A percentile compares a stretch with the other conserved stretches of the same genome.
Conservation (phyloP, 2,329 filamentous ascomycete species). For the Ophidiomyces ophidiicola region DNA sequence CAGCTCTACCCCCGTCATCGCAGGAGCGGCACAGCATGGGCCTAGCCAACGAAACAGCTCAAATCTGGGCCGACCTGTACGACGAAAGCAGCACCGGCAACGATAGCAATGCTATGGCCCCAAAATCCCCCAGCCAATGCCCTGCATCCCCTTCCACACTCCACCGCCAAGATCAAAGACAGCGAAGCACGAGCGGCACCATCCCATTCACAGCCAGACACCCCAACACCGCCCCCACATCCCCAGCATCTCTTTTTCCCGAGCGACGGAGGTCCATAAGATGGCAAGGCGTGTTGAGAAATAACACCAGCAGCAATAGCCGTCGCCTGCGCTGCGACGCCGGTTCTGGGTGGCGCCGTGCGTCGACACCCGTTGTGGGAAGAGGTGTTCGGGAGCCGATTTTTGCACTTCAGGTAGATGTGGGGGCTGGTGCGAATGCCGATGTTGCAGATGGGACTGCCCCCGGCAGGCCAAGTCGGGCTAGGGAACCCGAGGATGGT, state of each 20-base stretch:
- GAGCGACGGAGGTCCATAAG: constrained; percentile 1
- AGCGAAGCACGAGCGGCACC: constrained; percentile 11
- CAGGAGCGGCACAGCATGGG: constrained; percentile 38
- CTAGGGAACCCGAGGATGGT: too few species aligned
- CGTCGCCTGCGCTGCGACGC: not conserved
- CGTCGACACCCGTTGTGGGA: constrained; percentile 8
- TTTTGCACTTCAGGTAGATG: constrained; percentile 1
- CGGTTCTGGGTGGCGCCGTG: constrained; percentile 2
- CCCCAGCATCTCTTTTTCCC: not conserved
- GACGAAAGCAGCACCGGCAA: constrained; percentile 46
- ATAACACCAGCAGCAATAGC: not conserved
- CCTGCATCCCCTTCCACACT: constrained; percentile 10
- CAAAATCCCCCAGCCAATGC: constrained; percentile 1
- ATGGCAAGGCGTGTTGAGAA: not conserved
- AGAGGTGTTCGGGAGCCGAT: not conserved
- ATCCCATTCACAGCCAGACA: not conserved
- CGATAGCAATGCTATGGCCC: constrained; percentile 20
- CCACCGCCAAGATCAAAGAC: constrained; percentile 13
- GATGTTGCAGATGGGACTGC: too few species aligned
- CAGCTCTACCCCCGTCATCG: constrained; percentile 22
- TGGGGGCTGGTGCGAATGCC: not conserved
- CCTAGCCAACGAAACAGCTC: constrained; percentile 53
- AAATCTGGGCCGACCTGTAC: constrained; percentile 81
- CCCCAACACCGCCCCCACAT: constrained; percentile 4
- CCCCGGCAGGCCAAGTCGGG: too few species aligned